phyloP scores from a whole-genome alignment of 2,329 filamentous ascomycete genomes.

The Teratosphaeria viscida region DNA sequence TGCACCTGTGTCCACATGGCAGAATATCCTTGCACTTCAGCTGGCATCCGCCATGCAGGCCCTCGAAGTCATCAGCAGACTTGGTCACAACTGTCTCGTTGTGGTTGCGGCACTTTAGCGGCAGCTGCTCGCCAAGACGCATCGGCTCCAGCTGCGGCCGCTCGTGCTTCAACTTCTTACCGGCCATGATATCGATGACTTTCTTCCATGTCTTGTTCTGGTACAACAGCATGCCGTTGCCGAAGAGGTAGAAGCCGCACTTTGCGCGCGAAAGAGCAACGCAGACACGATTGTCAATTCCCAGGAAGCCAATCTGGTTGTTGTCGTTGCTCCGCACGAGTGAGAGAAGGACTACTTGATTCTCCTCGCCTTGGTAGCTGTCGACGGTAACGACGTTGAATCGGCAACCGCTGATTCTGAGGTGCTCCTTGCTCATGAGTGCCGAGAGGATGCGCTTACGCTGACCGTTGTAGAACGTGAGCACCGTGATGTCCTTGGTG shows the following conservation, averaged over 20 bases:
- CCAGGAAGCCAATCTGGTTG: constrained; percentile 60
- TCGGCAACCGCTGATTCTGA: constrained; percentile 25
- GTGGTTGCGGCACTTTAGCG: constrained; percentile 21
- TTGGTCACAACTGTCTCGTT: constrained; percentile 10
- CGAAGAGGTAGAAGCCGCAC: constrained; percentile 75
- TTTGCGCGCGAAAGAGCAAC: constrained; percentile 61
- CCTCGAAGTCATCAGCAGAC: constrained; percentile 45
- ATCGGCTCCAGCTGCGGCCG: constrained; percentile 8
- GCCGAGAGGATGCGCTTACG: constrained; percentile 50
- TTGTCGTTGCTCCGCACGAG: constrained; percentile 59
- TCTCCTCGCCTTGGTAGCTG: constrained; percentile 85
- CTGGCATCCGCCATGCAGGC: constrained; percentile 44
- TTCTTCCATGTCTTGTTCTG: constrained; percentile 14
- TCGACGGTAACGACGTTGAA: constrained; percentile 68
- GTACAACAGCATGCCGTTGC: constrained; percentile 50
- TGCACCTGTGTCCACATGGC: constrained; percentile 44
- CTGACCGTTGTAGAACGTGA: constrained; percentile 86
- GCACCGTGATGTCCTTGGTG: constrained; percentile 56
- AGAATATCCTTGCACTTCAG: constrained; percentile 34
- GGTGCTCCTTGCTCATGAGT: constrained; percentile 24
- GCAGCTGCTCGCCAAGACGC: constrained; percentile 15
- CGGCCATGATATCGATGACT: constrained; percentile 21
- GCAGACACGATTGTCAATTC: constrained; percentile 52
- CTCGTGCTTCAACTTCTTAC: constrained; percentile 6
- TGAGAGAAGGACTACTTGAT: constrained; percentile 71